Evolutionary conservation across 768 basidiomycete genomes (phyloP), one percentile per base, ranked within the genome.

Genomic region (Termitomyces heimii): DNA sequence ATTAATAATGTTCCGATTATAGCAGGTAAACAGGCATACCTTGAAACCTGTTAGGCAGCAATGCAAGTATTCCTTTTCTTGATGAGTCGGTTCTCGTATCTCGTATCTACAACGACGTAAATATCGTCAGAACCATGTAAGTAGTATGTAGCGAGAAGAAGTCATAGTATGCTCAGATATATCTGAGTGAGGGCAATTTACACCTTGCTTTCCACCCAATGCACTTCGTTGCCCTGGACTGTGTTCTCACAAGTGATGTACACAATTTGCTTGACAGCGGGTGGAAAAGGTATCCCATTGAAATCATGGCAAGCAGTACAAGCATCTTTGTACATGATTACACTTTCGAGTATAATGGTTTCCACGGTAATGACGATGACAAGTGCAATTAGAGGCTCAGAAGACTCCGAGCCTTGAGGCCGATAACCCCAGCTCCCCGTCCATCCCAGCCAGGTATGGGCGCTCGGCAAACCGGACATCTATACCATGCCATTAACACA

Each of bases 391-490:
- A 52, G 18, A 55, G 46, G 8, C 10, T 31, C 26, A 80, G 71
- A 5, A 77, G 71, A 26, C 72, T 74, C 16, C 78, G 74, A 51
- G 75, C 63, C 62, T 82, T 82, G 48, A 86, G 63, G 1, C 86
- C 85, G 54, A 88, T 75, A 5, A 88, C 84, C 9, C 87, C 87
- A 6, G 80, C 83, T 1, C 87, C 86, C 60, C 71, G 76, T 2
- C 87, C 87, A 66, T 89, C 86, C 87, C 87, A 89, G 2, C 82
- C 82, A 1, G 78, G 78, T 59, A 89, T 83, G 42, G 70, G 68
- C 1, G 85, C 85, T 18, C 87, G 81, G 66, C 87, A 89, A 3
- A 88, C 86, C 0, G 87, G 87, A 67, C 87, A 89, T 62, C 84
- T 83, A 51, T 49, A 22, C 22, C 32, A 50, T 6, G 34, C 24